Conservation (phyloP, 352 stramenopile genomes). For the Pythium phragmitis region DNA sequence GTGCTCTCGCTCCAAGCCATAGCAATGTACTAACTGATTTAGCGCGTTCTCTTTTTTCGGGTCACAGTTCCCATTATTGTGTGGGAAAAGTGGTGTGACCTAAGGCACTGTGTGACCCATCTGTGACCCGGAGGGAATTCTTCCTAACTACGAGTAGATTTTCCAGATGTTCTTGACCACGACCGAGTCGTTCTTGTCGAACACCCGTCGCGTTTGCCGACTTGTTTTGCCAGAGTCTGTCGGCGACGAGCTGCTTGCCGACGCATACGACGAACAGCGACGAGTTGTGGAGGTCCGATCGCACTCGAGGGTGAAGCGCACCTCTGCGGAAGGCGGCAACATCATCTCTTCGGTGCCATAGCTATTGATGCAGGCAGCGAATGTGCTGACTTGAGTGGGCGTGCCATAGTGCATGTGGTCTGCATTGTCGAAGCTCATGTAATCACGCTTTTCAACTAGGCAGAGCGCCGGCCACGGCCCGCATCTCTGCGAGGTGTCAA, state of each 20-base stretch:
- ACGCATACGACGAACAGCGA: constrained; percentile 4
- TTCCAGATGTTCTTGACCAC: constrained; percentile 3
- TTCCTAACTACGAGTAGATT: neutral
- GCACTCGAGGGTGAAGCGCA: too few relatives aligned
- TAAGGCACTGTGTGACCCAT: too few relatives aligned
- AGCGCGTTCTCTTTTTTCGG: too few relatives aligned
- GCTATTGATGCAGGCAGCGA: neutral
- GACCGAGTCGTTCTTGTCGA: neutral
- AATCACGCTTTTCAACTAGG: neutral
- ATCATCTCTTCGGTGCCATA: neutral
- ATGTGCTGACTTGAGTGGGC: neutral
- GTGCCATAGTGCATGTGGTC: neutral
- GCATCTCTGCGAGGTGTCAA: neutral
- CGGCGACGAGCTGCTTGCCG: constrained; percentile 2
- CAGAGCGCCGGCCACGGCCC: constrained; percentile 11
- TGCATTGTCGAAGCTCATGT: too few relatives aligned
- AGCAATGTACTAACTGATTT: too few relatives aligned
- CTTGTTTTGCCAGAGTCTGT: neutral
- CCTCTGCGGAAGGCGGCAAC: too few relatives aligned
- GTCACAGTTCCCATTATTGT: too few relatives aligned
- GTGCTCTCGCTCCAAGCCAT: too few relatives aligned
- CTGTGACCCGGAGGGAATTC: too few relatives aligned
- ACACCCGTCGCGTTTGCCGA: neutral
- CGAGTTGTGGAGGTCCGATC: neutral
- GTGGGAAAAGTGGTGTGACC: too few relatives aligned